Conservation (phyloP, 169 alveolate genomes). For the Eimeria sp. region DNA sequence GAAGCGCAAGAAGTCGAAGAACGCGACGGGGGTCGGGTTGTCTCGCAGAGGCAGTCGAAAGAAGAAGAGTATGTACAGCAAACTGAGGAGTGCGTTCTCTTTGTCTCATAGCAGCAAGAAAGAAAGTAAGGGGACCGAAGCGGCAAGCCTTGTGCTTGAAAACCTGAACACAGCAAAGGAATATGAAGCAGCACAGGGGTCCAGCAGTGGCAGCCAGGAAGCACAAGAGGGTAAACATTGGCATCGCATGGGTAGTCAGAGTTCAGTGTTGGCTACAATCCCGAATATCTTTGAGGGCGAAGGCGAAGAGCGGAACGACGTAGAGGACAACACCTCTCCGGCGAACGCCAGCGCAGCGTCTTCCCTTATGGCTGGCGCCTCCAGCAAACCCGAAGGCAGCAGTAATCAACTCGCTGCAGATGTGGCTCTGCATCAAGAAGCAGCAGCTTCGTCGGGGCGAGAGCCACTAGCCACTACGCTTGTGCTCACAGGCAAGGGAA, state of each 20-base stretch:
- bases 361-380: not conserved
- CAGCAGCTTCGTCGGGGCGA: not conserved
- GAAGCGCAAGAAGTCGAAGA: slow-evolving; percentile 13
- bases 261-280: slow-evolving; percentile 18
- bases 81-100: slow-evolving; percentile 42
- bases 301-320: not conserved
- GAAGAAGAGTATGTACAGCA: slow-evolving; percentile 72
- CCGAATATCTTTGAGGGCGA: slow-evolving; percentile 41
- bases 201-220: not conserved
- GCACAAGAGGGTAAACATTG: not conserved
- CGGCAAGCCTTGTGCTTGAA: not conserved
- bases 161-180: not conserved
- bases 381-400: slow-evolving; percentile 30
- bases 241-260: slow-evolving; percentile 7
- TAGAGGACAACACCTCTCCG: not conserved
- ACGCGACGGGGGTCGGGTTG: not conserved
- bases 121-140: not conserved
- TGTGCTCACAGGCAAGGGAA: not conserved
- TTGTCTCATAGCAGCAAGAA: slow-evolving; percentile 45
- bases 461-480: not conserved
- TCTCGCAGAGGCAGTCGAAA: not conserved
- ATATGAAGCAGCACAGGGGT: not conserved
- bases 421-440: not conserved
- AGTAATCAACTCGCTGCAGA: slow-evolving; percentile 13
- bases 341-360: not conserved